A percentile compares a stretch with the other conserved stretches of the same genome.
Conservation (phyloP, 2,329 filamentous ascomycete species). For the Aspergillus sp. region DNA sequence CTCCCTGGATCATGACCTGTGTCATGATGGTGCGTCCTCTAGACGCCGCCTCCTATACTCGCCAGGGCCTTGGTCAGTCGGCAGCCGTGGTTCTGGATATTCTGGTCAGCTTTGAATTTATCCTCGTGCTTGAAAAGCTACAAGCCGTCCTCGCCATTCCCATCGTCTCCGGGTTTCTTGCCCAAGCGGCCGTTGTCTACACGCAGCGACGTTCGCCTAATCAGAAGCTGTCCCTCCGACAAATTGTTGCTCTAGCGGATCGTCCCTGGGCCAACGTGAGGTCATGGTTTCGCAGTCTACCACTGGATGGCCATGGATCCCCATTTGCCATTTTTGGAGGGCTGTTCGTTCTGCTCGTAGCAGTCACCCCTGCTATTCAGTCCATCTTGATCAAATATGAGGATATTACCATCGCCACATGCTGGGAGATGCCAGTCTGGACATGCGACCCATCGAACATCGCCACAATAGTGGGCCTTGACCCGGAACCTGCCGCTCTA, state of each 20-base stretch:
- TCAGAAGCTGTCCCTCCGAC: not conserved
- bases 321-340: not conserved
- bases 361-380: not conserved
- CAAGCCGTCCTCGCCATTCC: not conserved
- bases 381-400: not conserved
- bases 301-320: not conserved
- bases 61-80: not conserved
- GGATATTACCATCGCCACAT: not conserved
- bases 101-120: not conserved
- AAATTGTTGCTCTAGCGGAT: not conserved
- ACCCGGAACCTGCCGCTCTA: not conserved
- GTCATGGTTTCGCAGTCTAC: not conserved
- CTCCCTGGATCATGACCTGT: not conserved
- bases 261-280: not conserved
- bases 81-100: not conserved
- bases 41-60: not conserved
- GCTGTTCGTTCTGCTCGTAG: not conserved
- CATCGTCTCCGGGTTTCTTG: not conserved
- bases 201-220: not conserved
- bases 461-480: not conserved
- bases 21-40: not conserved
- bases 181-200: not conserved
- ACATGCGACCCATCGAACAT: not conserved
- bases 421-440: not conserved
- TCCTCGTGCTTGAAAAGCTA: not conserved